A percentile compares a stretch with the other conserved stretches of the same genome.
Evolutionary conservation across 371 early-diverging fungal genomes (phyloP).

Genomic region (Circinella umbellata): DNA sequence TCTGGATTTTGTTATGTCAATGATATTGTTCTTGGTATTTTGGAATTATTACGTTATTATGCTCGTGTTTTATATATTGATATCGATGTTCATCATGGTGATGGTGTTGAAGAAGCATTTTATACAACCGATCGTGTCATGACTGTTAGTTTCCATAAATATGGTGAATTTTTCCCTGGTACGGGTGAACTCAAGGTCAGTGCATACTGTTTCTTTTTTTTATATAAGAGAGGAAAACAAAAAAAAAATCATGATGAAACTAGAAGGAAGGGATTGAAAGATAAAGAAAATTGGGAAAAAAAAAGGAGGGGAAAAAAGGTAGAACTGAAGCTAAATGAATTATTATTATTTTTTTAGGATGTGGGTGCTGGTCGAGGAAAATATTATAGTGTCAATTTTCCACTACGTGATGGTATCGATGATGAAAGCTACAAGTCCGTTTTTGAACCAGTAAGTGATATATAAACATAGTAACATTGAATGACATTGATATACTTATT

Average conservation of each 20-base stretch:
- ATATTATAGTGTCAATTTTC: constrained; percentile 90
- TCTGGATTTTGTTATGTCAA: constrained; percentile 97
- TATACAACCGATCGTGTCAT: constrained; percentile 91
- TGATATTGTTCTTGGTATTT: constrained; percentile 92
- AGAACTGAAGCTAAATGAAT: not conserved
- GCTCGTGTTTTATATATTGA: constrained; percentile 94
- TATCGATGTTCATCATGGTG: constrained; percentile 97
- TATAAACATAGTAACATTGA: not conserved
- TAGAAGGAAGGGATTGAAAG: no score
- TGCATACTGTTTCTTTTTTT: not conserved
- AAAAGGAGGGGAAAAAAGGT: not conserved
- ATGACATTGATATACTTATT: not conserved
- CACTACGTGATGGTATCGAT: constrained; percentile 91
- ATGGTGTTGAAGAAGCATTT: constrained; percentile 97
- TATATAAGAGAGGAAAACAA: not conserved
- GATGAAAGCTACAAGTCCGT: constrained; percentile 84
- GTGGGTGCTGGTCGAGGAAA: constrained; percentile 79
- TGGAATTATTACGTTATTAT: constrained; percentile 84
- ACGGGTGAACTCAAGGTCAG: constrained; percentile 88
- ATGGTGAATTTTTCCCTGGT: constrained; percentile 93
- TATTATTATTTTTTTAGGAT: constrained; percentile 59
- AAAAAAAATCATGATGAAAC: not conserved
- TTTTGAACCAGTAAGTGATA: constrained; percentile 76
- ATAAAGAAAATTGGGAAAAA: not conserved
- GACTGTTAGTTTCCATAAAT: constrained; percentile 95